These are phyloP conservation scores for Pseudonitzschia pungens DNA, from an alignment of 108 stramenopile genomes.

Conservation along the genomic window DNA sequence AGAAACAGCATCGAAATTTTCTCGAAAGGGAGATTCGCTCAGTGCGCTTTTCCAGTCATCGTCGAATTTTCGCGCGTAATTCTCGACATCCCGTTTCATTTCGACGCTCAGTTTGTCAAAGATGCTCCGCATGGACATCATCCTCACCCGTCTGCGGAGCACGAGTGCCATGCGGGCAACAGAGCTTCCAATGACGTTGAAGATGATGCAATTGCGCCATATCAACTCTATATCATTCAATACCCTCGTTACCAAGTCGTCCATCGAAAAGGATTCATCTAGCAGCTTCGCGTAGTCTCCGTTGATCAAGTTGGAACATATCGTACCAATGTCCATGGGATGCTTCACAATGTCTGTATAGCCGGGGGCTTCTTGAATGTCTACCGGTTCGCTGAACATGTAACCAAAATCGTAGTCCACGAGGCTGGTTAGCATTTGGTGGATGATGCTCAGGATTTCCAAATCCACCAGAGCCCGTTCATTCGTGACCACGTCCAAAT, in stretches of 20 bases:
- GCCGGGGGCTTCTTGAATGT: conserved; percentile 38
- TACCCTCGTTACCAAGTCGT: conserved; percentile 43
- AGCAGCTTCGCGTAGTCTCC: conserved; percentile 44
- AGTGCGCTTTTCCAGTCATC: neutral
- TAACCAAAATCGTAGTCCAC: conserved; percentile 70
- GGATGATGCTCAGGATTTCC: conserved; percentile 36
- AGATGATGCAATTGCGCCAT: conserved; percentile 79
- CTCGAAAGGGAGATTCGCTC: neutral
- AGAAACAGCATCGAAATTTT: neutral
- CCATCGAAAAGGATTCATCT: conserved; percentile 18
- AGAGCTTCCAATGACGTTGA: conserved; percentile 60
- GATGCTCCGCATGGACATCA: conserved; percentile 42
- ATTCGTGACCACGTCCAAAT: conserved; percentile 7
- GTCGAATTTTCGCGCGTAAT: conserved; percentile 40
- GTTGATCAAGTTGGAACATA: conserved; percentile 46
- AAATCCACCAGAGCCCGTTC: conserved; percentile 5
- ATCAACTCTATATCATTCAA: conserved; percentile 72
- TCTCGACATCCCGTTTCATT: conserved; percentile 40
- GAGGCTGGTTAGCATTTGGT: conserved; percentile 52
- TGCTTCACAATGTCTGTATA: conserved; percentile 56
- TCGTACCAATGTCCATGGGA: conserved; percentile 79
- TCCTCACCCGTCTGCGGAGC: conserved; percentile 40
- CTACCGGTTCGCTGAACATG: conserved; percentile 65
- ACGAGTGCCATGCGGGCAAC: conserved; percentile 73
- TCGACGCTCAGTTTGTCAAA: conserved; percentile 36